Base-by-base conservation (phyloP, 768 basidiomycete genomes). In the Polyporus arcularius region DNA sequence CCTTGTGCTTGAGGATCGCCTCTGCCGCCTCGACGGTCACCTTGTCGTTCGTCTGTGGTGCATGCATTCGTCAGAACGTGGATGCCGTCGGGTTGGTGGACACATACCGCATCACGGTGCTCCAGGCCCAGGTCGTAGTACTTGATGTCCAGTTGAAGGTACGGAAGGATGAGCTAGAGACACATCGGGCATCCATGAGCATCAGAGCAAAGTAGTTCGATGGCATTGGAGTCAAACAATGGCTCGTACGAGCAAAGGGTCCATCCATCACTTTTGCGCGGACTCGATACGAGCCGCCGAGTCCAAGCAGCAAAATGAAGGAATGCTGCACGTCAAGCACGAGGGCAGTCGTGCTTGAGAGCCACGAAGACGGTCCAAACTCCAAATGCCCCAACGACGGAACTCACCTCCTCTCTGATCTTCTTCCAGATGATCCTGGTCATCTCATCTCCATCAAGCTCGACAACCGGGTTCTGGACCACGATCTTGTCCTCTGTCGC, bases 401-500 rank as follows among this genome's bases (percentile, higher is more conserved):
- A 43, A 76, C 84, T 61, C 58, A 94, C 94, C 85, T 97, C 94
- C 70, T 97, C 91, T 59, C 92, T 82, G 71, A 96, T 95, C 82
- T 94, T 94, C 85, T 94, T 95, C 94, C 93, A 98, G 73, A 98
- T 99, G 70, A 99, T 97, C 67, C 96, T 82, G 38, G 96, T 99
- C 96, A 98, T 98, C 78, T 99, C 96, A 76, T 97, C 96, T 49
- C 95, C 95, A 73, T 98, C 95, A 54, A 98, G 85, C 78, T 97
- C 95, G 50, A 97, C 94, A 48, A 97, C 85, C 6, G 94, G 94
- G 70, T 95, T 94, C 71, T 83, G 78, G 52, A 95, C 94, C 31
- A 81, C 82, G 69, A 97, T 96, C 73, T 89, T 91, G 56, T 64
- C 49, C 55, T 71, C 71, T 72, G 60, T 58, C 28, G 30, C 16